Percentiles rank a stretch among this genome's conserved stretches.
phyloP scores from a whole-genome alignment of 768 basidiomycete genomes.

The Panaeolus cyanescens region DNA sequence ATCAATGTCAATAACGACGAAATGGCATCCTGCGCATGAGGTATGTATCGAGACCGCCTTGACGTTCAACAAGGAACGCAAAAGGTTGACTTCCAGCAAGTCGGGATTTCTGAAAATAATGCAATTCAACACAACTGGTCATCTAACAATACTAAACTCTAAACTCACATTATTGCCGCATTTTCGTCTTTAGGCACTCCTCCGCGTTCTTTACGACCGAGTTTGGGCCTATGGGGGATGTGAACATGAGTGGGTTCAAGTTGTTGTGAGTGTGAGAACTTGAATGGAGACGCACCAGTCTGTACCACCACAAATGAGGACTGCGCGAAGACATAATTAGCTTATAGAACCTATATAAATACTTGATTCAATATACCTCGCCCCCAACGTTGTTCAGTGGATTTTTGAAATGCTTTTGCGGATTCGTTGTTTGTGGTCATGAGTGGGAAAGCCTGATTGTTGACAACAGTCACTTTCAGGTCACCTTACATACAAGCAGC shows the following conservation, averaged over 20 bases:
- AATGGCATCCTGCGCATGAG: conserved; percentile 77
- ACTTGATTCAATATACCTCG: conserved; percentile 27
- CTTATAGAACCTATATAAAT: conserved; percentile 12
- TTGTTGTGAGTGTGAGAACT: conserved; percentile 29
- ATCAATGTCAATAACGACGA: conserved; percentile 68
- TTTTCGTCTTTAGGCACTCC: conserved; percentile 46
- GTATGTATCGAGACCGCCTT: conserved; percentile 72
- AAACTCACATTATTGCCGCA: conserved; percentile 37
- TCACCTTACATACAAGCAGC: conserved; percentile 1
- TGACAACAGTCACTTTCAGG: conserved; percentile 3
- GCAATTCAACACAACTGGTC: background rate
- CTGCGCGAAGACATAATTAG: conserved; percentile 40
- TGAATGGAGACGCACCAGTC: conserved; percentile 66
- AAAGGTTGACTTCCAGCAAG: conserved; percentile 84
- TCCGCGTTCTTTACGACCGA: conserved; percentile 74
- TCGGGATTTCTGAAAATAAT: conserved; percentile 60
- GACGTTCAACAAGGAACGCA: conserved; percentile 86
- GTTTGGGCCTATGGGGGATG: conserved; percentile 56
- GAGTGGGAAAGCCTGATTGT: conserved; percentile 3
- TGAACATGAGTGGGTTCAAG: conserved; percentile 20
- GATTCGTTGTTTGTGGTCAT: conserved; percentile 21
- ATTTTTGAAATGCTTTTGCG: conserved; percentile 18
- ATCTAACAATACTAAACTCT: background rate
- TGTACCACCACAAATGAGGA: conserved; percentile 83
- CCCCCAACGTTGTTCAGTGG: conserved; percentile 45